phyloP scores from a whole-genome alignment of 352 stramenopile genomes.

The Bremia lactucae region DNA sequence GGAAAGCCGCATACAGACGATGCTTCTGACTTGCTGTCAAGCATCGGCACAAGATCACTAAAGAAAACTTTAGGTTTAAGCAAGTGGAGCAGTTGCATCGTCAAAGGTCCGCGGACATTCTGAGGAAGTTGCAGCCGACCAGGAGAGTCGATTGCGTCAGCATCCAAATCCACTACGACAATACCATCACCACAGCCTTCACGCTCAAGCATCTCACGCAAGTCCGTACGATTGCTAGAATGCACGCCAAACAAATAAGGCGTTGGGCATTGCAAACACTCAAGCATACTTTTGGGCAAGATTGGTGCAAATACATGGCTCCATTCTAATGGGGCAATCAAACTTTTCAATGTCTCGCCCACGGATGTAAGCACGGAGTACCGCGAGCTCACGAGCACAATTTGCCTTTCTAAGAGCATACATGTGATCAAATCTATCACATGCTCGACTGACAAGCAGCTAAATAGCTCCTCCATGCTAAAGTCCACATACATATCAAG shows the following conservation, averaged over 20 bases:
- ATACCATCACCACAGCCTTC: slow-evolving; percentile 68
- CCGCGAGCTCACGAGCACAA: slow-evolving; percentile 66
- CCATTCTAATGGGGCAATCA: slow-evolving; percentile 74
- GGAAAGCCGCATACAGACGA: slow-evolving; percentile 31
- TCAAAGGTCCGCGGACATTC: slow-evolving; percentile 30
- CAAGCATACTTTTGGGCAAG: slow-evolving; percentile 68
- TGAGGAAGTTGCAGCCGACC: slow-evolving; percentile 37
- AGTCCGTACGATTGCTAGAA: slow-evolving; percentile 49
- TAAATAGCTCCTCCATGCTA: slow-evolving; percentile 77
- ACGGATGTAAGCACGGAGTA: slow-evolving; percentile 76
- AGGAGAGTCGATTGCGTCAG: slow-evolving; percentile 38
- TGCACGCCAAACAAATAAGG: slow-evolving; percentile 83
- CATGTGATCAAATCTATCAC: slow-evolving; percentile 57
- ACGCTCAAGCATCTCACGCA: slow-evolving; percentile 60
- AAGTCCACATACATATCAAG: slow-evolving; percentile 63
- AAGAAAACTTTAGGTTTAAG: slow-evolving; percentile 69
- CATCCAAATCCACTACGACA: slow-evolving; percentile 62
- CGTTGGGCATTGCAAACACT: slow-evolving; percentile 76
- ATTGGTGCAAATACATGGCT: slow-evolving; percentile 82
- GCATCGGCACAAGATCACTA: slow-evolving; percentile 66
- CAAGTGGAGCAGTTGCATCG: slow-evolving; percentile 41
- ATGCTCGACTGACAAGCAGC: slow-evolving; percentile 61
- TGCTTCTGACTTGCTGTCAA: slow-evolving; percentile 20
- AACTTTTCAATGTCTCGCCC: slow-evolving; percentile 64
- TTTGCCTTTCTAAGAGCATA: slow-evolving; percentile 66